phyloP scores from a whole-genome alignment of 768 basidiomycete species.

The Collybia mongolica region DNA sequence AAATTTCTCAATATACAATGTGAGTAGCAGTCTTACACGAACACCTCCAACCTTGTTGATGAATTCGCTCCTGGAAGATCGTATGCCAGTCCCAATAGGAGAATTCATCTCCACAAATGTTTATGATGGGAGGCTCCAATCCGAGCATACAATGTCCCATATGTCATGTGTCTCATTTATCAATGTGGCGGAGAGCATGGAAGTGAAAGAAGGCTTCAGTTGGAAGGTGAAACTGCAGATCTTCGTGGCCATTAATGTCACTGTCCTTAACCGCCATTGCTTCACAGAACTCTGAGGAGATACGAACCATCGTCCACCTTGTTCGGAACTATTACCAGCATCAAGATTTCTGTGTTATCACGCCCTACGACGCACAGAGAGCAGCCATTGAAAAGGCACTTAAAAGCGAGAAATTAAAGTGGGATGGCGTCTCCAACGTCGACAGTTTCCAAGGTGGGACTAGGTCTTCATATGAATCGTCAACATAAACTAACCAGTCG shows the following conservation, averaged over 20 bases:
- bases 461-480: background rate
- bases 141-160: conserved; percentile 31
- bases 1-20: conserved; percentile 51
- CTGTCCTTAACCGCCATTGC: background rate
- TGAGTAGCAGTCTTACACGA: conserved; percentile 16
- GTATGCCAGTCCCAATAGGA: conserved; percentile 49
- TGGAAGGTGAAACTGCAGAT: conserved; percentile 34
- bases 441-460: conserved; percentile 53
- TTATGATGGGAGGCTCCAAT: conserved; percentile 38
- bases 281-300: conserved; percentile 41
- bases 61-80: conserved; percentile 30
- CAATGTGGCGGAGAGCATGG: conserved; percentile 35
- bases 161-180: conserved; percentile 42
- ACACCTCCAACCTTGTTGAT: background rate
- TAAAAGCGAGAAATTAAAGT: conserved; percentile 30
- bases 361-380: conserved; percentile 55
- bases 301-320: conserved; percentile 36
- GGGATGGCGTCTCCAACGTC: conserved; percentile 47
- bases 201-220: conserved; percentile 36
- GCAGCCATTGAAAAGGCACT: conserved; percentile 36
- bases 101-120: conserved; percentile 47
- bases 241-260: background rate
- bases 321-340: conserved; percentile 38
- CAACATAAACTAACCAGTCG: background rate
- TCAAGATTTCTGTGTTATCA: conserved; percentile 44